Evolutionary conservation across 2,329 filamentous ascomycete genomes (phyloP).

Genomic region (Botryotinia calthae): DNA sequence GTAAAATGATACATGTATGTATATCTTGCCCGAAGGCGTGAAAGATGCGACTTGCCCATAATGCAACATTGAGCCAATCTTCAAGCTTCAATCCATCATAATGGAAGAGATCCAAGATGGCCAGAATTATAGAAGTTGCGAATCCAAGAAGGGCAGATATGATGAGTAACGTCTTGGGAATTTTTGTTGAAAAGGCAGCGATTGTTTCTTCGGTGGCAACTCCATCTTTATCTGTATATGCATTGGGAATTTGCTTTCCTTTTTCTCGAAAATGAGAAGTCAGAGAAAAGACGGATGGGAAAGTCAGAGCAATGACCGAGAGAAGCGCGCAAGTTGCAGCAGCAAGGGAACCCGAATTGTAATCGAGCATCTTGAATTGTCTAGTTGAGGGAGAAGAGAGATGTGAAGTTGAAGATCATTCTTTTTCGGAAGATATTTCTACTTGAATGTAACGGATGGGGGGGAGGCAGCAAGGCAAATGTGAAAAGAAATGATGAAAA

Average conservation of each 20-base stretch:
- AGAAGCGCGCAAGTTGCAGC: constrained; percentile 37
- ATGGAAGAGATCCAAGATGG: constrained; percentile 50
- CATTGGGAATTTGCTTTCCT: constrained; percentile 39
- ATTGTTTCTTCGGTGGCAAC: constrained; percentile 62
- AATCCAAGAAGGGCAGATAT: constrained; percentile 54
- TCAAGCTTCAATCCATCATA: constrained; percentile 46
- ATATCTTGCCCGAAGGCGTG: constrained; percentile 24
- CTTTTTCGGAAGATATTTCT: background rate
- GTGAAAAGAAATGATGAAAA: background rate
- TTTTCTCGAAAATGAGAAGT: constrained; percentile 39
- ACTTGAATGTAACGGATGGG: background rate
- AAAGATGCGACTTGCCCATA: constrained; percentile 58
- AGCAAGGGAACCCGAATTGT: constrained; percentile 32
- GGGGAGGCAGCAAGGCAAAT: background rate
- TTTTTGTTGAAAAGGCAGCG: constrained; percentile 58
- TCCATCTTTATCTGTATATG: constrained; percentile 70
- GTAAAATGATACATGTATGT: constrained; percentile 13
- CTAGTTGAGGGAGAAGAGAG: background rate
- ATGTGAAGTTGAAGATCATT: background rate
- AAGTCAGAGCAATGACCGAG: constrained; percentile 40
- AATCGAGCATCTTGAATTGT: constrained; percentile 55
- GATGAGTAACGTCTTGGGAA: constrained; percentile 55
- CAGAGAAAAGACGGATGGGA: constrained; percentile 42
- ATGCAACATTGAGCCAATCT: constrained; percentile 58
- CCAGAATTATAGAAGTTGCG: constrained; percentile 54